Evolutionary conservation across 1,139 yeast genomes (phyloP).

Genomic region (Yamadazyma blattariae): DNA sequence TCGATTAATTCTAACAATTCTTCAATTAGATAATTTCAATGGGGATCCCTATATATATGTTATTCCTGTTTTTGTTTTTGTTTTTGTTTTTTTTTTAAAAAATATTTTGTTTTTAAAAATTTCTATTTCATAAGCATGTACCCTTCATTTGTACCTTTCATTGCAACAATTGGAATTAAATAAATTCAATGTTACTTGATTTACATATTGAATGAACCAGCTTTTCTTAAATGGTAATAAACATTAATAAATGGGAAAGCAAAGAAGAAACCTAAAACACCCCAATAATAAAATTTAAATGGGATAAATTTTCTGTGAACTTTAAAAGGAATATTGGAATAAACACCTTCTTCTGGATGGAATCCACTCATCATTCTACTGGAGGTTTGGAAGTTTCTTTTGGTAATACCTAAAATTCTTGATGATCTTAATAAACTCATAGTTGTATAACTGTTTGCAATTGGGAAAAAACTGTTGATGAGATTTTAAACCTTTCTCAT

Average conservation of each 20-base stretch:
- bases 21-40: too few relatives aligned
- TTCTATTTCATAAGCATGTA: too few relatives aligned
- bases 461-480: background rate
- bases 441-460: background rate
- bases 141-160: too few relatives aligned
- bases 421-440: background rate
- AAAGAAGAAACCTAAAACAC: constrained; percentile 62
- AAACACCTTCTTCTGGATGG: constrained; percentile 70
- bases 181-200: too few relatives aligned
- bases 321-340: constrained; percentile 91
- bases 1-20: too few relatives aligned
- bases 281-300: constrained; percentile 75
- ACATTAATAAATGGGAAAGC: constrained; percentile 67
- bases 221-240: constrained; percentile 71
- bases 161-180: too few relatives aligned
- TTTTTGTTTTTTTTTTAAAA: too few relatives aligned
- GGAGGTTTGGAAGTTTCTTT: constrained; percentile 40
- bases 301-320: constrained; percentile 87
- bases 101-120: too few relatives aligned
- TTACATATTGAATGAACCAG: constrained; percentile 50
- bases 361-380: constrained; percentile 24
- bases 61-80: too few relatives aligned
- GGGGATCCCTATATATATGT: too few relatives aligned
- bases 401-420: background rate
- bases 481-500: constrained; percentile 8